Conservation (phyloP, 176 grass and related monocot species). For the Aegilops speltoides region DNA sequence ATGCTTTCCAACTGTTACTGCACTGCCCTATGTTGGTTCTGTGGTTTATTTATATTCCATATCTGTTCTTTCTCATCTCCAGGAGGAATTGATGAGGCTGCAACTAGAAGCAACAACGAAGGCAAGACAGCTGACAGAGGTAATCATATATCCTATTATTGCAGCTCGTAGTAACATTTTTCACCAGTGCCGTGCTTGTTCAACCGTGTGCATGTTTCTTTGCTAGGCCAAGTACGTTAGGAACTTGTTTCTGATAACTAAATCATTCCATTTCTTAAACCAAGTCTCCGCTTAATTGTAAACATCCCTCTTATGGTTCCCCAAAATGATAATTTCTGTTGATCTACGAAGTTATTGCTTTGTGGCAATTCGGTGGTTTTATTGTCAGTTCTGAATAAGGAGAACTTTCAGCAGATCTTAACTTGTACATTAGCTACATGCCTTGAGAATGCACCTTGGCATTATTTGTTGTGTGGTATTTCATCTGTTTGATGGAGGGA, state of each 20-base stretch:
- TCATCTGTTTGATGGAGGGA: not conserved
- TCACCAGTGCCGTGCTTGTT: not conserved
- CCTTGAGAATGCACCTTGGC: not conserved
- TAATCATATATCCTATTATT: constrained; percentile 29
- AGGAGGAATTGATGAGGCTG: constrained; percentile 89
- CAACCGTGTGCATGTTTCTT: not conserved
- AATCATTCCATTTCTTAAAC: not conserved
- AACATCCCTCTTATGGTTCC: constrained; percentile 11
- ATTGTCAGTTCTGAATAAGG: not conserved
- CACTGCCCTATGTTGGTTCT: not conserved
- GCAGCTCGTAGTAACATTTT: not conserved
- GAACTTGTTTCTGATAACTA: not conserved
- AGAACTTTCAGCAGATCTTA: constrained; percentile 8
- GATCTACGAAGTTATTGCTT: not conserved
- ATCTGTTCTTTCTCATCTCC: constrained; percentile 23
- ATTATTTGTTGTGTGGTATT: not conserved
- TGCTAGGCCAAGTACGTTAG: not conserved
- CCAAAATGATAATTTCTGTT: not conserved
- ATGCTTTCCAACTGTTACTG: constrained; percentile 10
- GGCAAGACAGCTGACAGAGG: constrained; percentile 73
- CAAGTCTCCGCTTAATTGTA: not conserved
- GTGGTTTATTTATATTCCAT: constrained; percentile 19
- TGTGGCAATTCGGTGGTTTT: not conserved
- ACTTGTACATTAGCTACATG: constrained; percentile 1
- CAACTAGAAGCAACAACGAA: constrained; percentile 82